Base-by-base conservation (phyloP, 1,284 basidiomycete genomes). In the Anthracocystis walkeri region DNA sequence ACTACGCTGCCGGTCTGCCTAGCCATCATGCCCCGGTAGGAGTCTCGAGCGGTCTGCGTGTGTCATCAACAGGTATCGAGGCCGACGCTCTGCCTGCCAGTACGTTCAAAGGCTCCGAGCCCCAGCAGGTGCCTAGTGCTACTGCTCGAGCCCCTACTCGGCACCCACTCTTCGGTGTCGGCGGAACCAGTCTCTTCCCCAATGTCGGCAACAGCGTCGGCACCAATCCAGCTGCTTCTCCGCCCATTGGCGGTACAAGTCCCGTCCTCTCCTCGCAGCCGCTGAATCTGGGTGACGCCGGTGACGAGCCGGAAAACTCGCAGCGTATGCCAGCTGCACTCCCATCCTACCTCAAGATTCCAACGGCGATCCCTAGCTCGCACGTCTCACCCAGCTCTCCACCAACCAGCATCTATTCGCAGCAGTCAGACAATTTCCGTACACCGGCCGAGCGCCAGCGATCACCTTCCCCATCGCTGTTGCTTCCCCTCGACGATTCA, bases 331-430 rank as follows among this genome's bases (percentile, higher is more conserved):
- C 57, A 3, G 54, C 69, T 14, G 75, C 83, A 2, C 58, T 84
- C 7, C 83, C 83, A 6, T 84, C 83, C 6, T 84, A 84, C 42
- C 82, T 84, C 53, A 82, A 82, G 62, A 84, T 84, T 49, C 83
- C 83, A 4, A 84, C 83, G 18, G 58, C 79, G 12, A 83, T 84
- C 20, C 82, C 82, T 21, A 79, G 82, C 62, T 67, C 77, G 10
- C 79, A 81, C 25, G 75, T 78, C 10, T 71, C 58, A 12, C 57
- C 77, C 16, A 63, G 40, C 51, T 63, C 64, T 18, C 62, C 58
- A 10, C 65, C 74, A 2, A 20, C 48, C 38, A 65, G 68, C 56
- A 50, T 65, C 49, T 71, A 76, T 35, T 68, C 68, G 51, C 64
- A 67, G 41, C 59, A 65, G n/a, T 66, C 69, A 20, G 74, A 76